Percentiles rank a stretch among this genome's conserved stretches.
Conservation (phyloP, 345 rosid species). For the Lepidium africanum region DNA sequence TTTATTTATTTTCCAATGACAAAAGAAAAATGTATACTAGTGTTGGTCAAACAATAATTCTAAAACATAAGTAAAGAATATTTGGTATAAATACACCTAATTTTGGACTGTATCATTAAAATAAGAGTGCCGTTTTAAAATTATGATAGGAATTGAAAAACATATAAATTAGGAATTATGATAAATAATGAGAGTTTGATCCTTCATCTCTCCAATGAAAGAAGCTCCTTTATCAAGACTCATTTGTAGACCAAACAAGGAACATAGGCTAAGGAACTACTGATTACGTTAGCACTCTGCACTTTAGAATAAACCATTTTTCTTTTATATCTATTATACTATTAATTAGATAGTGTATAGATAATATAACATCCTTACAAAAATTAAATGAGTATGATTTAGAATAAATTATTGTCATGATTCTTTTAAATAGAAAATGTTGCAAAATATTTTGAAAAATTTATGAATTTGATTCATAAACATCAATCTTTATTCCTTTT, state of each 20-base stretch:
- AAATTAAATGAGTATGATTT: no score
- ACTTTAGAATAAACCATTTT: background rate
- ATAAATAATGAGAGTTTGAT: conserved; percentile 1
- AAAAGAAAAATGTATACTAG: background rate
- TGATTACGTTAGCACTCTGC: conserved; percentile 24
- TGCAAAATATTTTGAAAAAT: no score
- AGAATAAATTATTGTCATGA: no score
- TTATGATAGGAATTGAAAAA: background rate
- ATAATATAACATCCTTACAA: no score
- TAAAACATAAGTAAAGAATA: conserved; percentile 6
- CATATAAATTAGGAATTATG: background rate
- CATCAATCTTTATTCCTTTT: no score
- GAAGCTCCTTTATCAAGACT: conserved; percentile 32
- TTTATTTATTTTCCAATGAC: background rate
- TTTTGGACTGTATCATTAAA: conserved; percentile 13
- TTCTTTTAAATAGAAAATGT: no score
- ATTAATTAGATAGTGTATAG: no score
- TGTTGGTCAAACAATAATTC: conserved; percentile 20
- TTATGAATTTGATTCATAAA: no score
- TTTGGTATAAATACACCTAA: conserved; percentile 24
- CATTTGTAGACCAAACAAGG: conserved; percentile 26
- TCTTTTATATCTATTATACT: background rate
- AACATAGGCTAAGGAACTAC: conserved; percentile 22
- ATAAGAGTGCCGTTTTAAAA: background rate
- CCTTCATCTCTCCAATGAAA: conserved; percentile 28